Conservation (phyloP, 805 yeast genomes). For the Danielia reshetovae region DNA sequence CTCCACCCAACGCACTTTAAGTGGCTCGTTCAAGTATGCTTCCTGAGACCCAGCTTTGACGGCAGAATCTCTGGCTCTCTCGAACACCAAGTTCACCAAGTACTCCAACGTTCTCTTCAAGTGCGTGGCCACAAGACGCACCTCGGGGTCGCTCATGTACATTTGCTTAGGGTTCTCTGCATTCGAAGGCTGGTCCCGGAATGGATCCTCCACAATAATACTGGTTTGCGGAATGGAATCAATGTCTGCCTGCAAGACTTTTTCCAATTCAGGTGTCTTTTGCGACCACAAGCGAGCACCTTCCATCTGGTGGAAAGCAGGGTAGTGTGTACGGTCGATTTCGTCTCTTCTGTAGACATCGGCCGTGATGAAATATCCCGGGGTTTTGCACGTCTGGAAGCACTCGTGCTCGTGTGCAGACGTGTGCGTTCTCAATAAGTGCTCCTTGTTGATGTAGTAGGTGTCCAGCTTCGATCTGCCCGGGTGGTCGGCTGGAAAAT, state of each 20-base stretch:
- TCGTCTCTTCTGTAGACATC: constrained; percentile 96
- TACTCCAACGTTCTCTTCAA: constrained; percentile 83
- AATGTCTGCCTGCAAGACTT: constrained; percentile 46
- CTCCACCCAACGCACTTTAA: constrained; percentile 90
- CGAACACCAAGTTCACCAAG: constrained; percentile 77
- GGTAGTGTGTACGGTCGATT: constrained; percentile 93
- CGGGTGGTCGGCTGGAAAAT: constrained; percentile 89
- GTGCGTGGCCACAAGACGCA: constrained; percentile 67
- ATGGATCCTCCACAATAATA: constrained; percentile 74
- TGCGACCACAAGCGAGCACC: constrained; percentile 87
- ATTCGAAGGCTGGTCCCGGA: constrained; percentile 42
- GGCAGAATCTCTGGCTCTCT: constrained; percentile 62
- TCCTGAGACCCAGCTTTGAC: constrained; percentile 53
- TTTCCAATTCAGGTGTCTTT: constrained; percentile 41
- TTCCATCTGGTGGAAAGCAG: constrained; percentile 97
- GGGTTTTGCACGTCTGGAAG: constrained; percentile 59
- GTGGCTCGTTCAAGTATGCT: constrained; percentile 64
- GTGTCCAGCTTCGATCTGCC: constrained; percentile 93
- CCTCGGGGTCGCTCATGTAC: constrained; percentile 67
- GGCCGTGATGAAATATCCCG: constrained; percentile 90
- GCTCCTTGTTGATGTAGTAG: constrained; percentile 73
- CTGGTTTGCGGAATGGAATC: constrained; percentile 61
- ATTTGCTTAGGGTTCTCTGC: constrained; percentile 75
- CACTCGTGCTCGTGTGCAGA: constrained; percentile 95
- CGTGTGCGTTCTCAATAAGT: constrained; percentile 86